Evolutionary conservation across 176 grass and related monocot genomes (phyloP).

Genomic region (Urochloa ruziziensis): DNA sequence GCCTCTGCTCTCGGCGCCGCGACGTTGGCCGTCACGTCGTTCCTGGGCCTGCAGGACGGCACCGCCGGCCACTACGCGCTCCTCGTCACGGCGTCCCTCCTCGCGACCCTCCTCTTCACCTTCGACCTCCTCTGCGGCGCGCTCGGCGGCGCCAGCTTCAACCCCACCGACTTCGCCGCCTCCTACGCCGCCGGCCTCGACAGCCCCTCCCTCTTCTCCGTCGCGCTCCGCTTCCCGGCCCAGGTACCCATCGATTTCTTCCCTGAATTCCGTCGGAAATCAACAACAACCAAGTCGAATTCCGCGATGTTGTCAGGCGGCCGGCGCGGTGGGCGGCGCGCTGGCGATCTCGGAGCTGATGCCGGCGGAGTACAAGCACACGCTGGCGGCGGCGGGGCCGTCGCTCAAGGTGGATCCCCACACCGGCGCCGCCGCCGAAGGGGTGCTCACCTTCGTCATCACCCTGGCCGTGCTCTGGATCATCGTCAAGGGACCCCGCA

Average conservation of each 20-base stretch:
- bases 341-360: slow-evolving; percentile 33
- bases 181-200: slow-evolving; percentile 46
- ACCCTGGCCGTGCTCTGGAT: slow-evolving; percentile 54
- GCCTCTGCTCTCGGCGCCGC: slow-evolving; percentile 16
- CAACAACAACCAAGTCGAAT: neutral
- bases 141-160: slow-evolving; percentile 64
- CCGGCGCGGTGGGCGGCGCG: slow-evolving; percentile 30
- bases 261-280: neutral
- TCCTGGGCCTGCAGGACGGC: neutral
- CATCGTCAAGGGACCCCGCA: slow-evolving; percentile 23
- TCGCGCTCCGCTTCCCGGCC: slow-evolving; percentile 25
- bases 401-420: slow-evolving; percentile 27
- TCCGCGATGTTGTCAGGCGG: neutral
- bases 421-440: slow-evolving; percentile 58
- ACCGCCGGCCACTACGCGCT: slow-evolving; percentile 10
- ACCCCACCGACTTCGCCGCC: slow-evolving; percentile 56
- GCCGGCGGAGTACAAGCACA: slow-evolving; percentile 30
- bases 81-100: slow-evolving; percentile 32
- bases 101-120: slow-evolving; percentile 45
- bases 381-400: neutral
- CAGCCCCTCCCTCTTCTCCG: slow-evolving; percentile 20
- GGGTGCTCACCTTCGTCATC: slow-evolving; percentile 60
- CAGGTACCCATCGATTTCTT: neutral
- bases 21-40: slow-evolving; percentile 6
- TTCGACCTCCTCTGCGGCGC: slow-evolving; percentile 47